Conservation (phyloP, 2,329 filamentous ascomycete genomes). For the Sclerotinia subarctica region DNA sequence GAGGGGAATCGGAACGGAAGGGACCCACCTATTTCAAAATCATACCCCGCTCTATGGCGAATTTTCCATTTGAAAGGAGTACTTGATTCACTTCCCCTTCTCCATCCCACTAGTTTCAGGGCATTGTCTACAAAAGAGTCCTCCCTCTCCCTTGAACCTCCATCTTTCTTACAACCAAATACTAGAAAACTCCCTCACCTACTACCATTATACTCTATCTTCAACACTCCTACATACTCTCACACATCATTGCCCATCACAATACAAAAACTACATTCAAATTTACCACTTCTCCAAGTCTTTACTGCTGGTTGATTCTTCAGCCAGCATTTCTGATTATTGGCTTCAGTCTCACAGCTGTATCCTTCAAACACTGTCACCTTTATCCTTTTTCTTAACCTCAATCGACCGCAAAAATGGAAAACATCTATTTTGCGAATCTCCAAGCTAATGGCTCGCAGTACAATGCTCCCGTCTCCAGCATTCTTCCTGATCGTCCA, state of each 20-base stretch:
- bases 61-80: background rate
- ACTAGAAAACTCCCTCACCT: background rate
- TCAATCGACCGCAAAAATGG: conserved; percentile 31
- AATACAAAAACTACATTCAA: background rate
- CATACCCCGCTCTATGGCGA: background rate
- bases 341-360: conserved; percentile 17
- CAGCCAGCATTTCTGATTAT: conserved; percentile 23
- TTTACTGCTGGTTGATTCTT: conserved; percentile 23
- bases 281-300: background rate
- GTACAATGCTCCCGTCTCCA: conserved; percentile 24
- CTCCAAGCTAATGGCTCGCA: conserved; percentile 27
- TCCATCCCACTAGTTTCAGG: background rate
- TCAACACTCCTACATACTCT: conserved; percentile 6
- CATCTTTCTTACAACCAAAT: conserved; percentile 4
- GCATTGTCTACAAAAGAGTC: background rate
- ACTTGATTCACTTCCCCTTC: background rate
- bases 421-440: conserved; percentile 33
- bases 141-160: background rate
- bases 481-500: conserved; percentile 45
- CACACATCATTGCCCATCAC: background rate
- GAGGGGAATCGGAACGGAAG: background rate
- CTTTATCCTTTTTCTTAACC: conserved; percentile 12
- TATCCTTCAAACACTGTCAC: conserved; percentile 6
- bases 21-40: background rate
- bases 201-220: conserved; percentile 1